A percentile compares a stretch with the other conserved stretches of the same genome.
Evolutionary conservation across 106 monocot species (phyloP).

Genomic region (Dactylorhiza incarnata): DNA sequence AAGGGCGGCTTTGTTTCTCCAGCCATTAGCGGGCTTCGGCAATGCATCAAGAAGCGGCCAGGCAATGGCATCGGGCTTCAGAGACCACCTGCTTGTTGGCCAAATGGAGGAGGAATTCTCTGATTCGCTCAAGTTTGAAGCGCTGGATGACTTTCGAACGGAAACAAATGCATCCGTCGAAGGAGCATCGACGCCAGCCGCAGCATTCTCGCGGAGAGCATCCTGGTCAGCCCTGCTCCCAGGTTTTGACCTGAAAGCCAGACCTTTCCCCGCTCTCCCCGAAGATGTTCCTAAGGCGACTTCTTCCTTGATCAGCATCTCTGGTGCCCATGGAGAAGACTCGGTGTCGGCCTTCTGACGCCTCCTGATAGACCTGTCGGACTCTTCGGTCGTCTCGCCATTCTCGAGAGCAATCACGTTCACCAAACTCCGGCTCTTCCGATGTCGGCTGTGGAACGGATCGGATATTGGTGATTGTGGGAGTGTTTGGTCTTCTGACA

Average conservation of each 20-base stretch:
- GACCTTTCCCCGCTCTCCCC: slow-evolving; percentile 45
- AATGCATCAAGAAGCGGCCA: slow-evolving; percentile 61
- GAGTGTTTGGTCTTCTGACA: slow-evolving; percentile 18
- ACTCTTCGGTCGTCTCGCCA: slow-evolving; percentile 18
- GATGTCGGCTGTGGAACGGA: slow-evolving; percentile 24
- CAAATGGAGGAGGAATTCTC: slow-evolving; percentile 22
- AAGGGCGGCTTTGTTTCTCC: slow-evolving; percentile 66
- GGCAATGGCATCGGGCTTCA: slow-evolving; percentile 35
- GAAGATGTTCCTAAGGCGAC: slow-evolving; percentile 19
- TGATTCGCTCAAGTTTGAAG: slow-evolving; percentile 66
- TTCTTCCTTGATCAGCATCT: slow-evolving; percentile 31
- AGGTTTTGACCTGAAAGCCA: slow-evolving; percentile 52
- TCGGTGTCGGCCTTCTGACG: slow-evolving; percentile 41
- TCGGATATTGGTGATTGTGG: slow-evolving; percentile 32
- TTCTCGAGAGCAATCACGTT: slow-evolving; percentile 31
- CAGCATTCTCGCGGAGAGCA: slow-evolving; percentile 14
- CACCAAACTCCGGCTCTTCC: slow-evolving; percentile 46
- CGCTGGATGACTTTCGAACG: slow-evolving; percentile 61
- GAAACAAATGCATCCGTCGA: slow-evolving; percentile 34
- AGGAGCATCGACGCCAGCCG: slow-evolving; percentile 17
- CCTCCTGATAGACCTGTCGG: slow-evolving; percentile 59
- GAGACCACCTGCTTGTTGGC: slow-evolving; percentile 37
- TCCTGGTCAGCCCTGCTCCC: slow-evolving; percentile 47
- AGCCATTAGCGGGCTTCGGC: slow-evolving; percentile 24
- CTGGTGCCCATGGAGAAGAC: slow-evolving; percentile 11